Conservation (phyloP, 2,329 filamentous ascomycete genomes). For the Nemania diffusa region DNA sequence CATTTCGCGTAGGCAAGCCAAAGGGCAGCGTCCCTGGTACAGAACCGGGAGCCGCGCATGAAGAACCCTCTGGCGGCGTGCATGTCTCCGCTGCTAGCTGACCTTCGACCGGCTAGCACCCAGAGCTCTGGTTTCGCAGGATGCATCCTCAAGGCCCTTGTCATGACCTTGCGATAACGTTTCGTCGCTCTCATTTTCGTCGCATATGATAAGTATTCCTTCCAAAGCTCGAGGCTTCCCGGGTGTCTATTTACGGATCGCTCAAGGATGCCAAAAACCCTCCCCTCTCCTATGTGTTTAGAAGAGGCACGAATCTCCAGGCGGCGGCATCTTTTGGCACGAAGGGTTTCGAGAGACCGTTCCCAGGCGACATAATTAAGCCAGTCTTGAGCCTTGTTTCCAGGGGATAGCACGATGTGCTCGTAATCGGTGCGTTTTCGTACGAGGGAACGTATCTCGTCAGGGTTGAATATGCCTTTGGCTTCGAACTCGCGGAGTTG, state of each 20-base stretch:
- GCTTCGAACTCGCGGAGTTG: slow-evolving; percentile 92
- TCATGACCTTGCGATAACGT: slow-evolving; percentile 72
- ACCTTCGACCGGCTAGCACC: slow-evolving; percentile 82
- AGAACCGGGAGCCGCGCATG: slow-evolving; percentile 90
- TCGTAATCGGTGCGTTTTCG: slow-evolving; percentile 93
- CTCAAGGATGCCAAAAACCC: slow-evolving; percentile 90
- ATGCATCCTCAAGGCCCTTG: slow-evolving; percentile 81
- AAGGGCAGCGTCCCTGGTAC: slow-evolving; percentile 75
- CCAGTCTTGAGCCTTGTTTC: slow-evolving; percentile 80
- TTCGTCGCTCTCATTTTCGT: slow-evolving; percentile 73
- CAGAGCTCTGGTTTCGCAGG: slow-evolving; percentile 85
- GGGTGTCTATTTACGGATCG: slow-evolving; percentile 86
- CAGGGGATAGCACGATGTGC: slow-evolving; percentile 86
- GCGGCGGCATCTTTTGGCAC: slow-evolving; percentile 83
- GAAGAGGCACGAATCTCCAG: slow-evolving; percentile 77
- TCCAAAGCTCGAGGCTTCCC: slow-evolving; percentile 84
- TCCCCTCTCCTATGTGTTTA: slow-evolving; percentile 78
- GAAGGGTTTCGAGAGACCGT: slow-evolving; percentile 76
- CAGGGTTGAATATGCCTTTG: slow-evolving; percentile 89
- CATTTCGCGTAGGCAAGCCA: slow-evolving; percentile 92
- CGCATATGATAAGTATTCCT: slow-evolving; percentile 87
- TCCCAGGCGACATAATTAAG: slow-evolving; percentile 83
- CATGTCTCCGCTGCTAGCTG: slow-evolving; percentile 88
- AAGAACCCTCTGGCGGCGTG: slow-evolving; percentile 84
- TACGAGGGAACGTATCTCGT: slow-evolving; percentile 89